A percentile compares a stretch with the other conserved stretches of the same genome.
phyloP scores from a whole-genome alignment of 2,329 filamentous ascomycete genomes.

The Pseudogymnoascus sp. region DNA sequence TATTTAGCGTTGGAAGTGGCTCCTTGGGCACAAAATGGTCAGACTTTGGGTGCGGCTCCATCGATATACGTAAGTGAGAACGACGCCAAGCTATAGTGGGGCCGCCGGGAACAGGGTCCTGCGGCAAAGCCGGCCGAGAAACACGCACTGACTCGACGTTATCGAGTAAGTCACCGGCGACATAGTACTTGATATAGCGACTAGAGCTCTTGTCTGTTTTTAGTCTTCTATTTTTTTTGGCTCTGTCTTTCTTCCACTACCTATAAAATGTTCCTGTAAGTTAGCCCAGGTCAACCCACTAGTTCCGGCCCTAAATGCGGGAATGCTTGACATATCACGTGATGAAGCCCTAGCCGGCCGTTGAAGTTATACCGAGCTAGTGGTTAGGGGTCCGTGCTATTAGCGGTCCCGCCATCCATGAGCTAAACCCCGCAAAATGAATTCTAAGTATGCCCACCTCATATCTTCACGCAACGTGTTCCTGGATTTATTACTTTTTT shows the following conservation, averaged over 20 bases:
- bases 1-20: not conserved
- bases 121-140: not conserved
- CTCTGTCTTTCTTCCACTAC: not conserved
- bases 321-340: not conserved
- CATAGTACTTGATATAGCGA: not conserved
- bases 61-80: not conserved
- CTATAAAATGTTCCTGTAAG: not conserved
- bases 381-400: not conserved
- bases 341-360: not conserved
- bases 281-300: not conserved
- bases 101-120: constrained; percentile 22
- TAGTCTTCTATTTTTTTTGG: not conserved
- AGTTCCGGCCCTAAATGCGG: not conserved
- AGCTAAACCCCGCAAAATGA: constrained; percentile 1
- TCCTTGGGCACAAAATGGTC: not conserved
- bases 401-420: not conserved
- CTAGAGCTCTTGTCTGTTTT: not conserved
- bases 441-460: not conserved
- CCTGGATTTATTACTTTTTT: not conserved
- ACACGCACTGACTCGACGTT: not conserved
- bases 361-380: not conserved
- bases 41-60: not conserved
- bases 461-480: not conserved
- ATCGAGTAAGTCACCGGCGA: not conserved
- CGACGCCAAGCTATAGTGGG: no score